Evolutionary conservation across 2,329 filamentous ascomycete genomes (phyloP).

Genomic region (Fonsecaea pedrosoi): DNA sequence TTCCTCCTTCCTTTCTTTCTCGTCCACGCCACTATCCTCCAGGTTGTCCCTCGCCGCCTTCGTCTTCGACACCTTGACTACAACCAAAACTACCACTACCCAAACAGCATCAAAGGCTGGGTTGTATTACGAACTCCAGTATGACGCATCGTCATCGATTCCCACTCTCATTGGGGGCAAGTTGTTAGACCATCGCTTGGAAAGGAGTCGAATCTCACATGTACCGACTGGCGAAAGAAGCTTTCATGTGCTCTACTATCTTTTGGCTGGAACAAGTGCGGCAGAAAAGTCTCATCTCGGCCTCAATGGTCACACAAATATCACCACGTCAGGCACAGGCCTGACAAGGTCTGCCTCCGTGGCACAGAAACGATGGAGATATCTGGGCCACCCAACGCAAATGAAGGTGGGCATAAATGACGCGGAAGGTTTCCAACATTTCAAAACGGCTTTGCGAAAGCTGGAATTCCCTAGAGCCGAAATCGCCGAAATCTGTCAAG

Average conservation of each 20-base stretch:
- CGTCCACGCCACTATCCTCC: conserved; percentile 87
- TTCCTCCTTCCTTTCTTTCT: conserved; percentile 83
- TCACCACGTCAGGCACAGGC: conserved; percentile 47
- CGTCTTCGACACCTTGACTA: conserved; percentile 93
- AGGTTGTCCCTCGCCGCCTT: conserved; percentile 94
- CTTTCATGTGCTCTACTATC: conserved; percentile 95
- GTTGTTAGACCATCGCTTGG: conserved; percentile 88
- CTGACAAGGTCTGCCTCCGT: conserved; percentile 62
- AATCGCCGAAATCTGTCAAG: conserved; percentile 95
- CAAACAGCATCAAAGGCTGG: conserved; percentile 95
- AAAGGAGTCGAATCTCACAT: conserved; percentile 86
- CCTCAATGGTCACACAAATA: conserved; percentile 58
- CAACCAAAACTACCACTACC: conserved; percentile 94
- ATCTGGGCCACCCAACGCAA: conserved; percentile 93
- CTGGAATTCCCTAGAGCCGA: conserved; percentile 91
- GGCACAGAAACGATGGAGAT: conserved; percentile 87
- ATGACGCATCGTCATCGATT: conserved; percentile 85
- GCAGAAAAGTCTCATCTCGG: conserved; percentile 88
- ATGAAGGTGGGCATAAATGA: conserved; percentile 98
- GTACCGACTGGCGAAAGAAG: conserved; percentile 96
- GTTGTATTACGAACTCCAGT: conserved; percentile 94
- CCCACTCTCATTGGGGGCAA: conserved; percentile 93
- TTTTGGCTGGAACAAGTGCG: conserved; percentile 86
- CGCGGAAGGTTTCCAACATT: conserved; percentile 91
- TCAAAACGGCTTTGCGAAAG: conserved; percentile 93